A percentile compares a stretch with the other conserved stretches of the same genome.
phyloP scores from a whole-genome alignment of 208 protist species.

The Tritrichomonas foetus region DNA sequence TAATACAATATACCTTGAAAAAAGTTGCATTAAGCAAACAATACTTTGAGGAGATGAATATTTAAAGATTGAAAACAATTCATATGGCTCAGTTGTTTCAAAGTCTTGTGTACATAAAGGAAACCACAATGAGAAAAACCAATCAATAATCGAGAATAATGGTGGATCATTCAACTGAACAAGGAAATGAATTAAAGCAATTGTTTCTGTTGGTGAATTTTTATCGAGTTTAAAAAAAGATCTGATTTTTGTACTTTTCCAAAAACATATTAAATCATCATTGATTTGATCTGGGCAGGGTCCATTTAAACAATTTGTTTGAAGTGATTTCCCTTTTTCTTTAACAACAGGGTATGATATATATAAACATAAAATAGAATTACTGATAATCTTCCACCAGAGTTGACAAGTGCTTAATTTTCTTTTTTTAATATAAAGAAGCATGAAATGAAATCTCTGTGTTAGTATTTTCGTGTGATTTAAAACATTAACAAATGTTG shows the following conservation, averaged over 20 bases:
- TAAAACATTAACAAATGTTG: not conserved
- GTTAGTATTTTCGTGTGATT: not conserved
- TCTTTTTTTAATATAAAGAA: not conserved
- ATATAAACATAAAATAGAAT: not conserved
- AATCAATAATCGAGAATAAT: too few species aligned
- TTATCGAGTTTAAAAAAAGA: too few species aligned
- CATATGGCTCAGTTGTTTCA: not conserved
- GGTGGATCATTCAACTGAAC: too few species aligned
- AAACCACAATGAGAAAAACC: not conserved
- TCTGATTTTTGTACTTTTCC: too few species aligned
- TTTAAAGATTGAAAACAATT: not conserved
- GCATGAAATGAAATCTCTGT: not conserved
- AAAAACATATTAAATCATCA: not conserved
- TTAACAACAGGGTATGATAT: not conserved
- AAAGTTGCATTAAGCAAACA: not conserved
- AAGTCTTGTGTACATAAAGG: not conserved
- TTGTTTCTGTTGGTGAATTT: not conserved
- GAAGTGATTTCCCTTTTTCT: not conserved
- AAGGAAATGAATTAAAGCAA: not conserved
- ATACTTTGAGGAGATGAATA: not conserved
- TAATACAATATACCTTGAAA: not conserved
- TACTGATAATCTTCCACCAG: not conserved
- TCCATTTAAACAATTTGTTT: not conserved
- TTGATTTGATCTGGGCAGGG: not conserved
- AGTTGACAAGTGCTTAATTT: not conserved